Evolutionary conservation across 2,329 filamentous ascomycete species (phyloP), one percentile per base, ranked within the genome.

Genomic region (Periconia sp.): DNA sequence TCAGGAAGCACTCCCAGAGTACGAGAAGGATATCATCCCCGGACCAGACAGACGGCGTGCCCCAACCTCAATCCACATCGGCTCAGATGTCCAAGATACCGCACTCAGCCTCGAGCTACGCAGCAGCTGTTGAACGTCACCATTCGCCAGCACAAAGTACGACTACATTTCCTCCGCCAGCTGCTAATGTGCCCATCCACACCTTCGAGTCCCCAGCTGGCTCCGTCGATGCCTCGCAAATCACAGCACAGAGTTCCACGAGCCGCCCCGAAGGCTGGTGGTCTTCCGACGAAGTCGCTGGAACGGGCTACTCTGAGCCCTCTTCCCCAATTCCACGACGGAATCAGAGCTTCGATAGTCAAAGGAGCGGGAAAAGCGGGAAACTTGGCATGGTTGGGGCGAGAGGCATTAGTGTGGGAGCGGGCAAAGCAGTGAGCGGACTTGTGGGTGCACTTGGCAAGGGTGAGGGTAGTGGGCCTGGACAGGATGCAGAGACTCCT

Each of bases 181-280:
- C 47, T 2, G 21, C 48, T 11, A 49, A 58, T 31, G 42, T 52
- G 12, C 35, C 54, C 46, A 13, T 61, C 48, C 39, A 65, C 57
- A 43, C 39, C 25, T 6, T 41, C 35, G 43, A 48, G 7, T 66
- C 63, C 0, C 58, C 61, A 5, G 52, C 46, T 9, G 45, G 40
- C 7, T 63, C 62, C 2, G 34, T 59, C 2, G 41, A 54, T 28
- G 50, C 51, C 3, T 68, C 65, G 0, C 63, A 69, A 12, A 46
- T 56, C 7, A 69, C 66, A 1, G 50, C 40, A 1, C 61, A 57
- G 25, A 61, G 64, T 5, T 62, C 65, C 3, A 64, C 59, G 2
- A 63, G 56, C 2, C 54, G 67, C 0, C 68, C 68, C 1, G 68
- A 70, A 48, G 67, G 68, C 9, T 71, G 68, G 68, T 71, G 68